Evolutionary conservation across 164 flowering plant genomes (phyloP).

Genomic region (Magnolia officinalis): DNA sequence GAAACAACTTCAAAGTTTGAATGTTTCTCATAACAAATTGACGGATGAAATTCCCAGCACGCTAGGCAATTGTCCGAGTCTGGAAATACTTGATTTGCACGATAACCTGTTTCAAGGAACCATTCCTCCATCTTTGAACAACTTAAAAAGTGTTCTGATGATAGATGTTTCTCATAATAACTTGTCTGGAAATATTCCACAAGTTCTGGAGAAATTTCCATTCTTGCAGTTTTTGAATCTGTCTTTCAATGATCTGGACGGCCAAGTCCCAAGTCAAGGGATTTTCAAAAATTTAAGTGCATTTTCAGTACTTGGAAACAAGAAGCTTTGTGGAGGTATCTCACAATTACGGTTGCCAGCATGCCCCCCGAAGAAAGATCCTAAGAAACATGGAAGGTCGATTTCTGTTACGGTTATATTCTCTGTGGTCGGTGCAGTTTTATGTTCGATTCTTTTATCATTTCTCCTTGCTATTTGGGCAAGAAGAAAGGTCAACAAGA

Average conservation of each 20-base stretch:
- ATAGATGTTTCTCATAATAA: constrained; percentile 31
- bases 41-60: constrained; percentile 23
- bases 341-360: not conserved
- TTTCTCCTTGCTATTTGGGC: not conserved
- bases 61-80: constrained; percentile 17
- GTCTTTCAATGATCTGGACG: constrained; percentile 27
- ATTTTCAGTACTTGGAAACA: constrained; percentile 9
- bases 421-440: not conserved
- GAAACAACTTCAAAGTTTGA: constrained; percentile 14
- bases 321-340: constrained; percentile 15
- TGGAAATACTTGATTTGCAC: constrained; percentile 18
- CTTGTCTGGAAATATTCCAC: constrained; percentile 31
- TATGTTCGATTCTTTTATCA: not conserved
- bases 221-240: constrained; percentile 18
- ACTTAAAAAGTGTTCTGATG: constrained; percentile 10
- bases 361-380: constrained; percentile 7
- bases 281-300: constrained; percentile 21
- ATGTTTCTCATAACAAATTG: constrained; percentile 21
- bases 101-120: constrained; percentile 25
- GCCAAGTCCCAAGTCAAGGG: constrained; percentile 24
- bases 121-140: constrained; percentile 21
- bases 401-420: not conserved
- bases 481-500: not conserved
- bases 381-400: not conserved
- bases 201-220: constrained; percentile 5